Base-by-base conservation (phyloP, 306 rosid species). In the Quercus suber region DNA sequence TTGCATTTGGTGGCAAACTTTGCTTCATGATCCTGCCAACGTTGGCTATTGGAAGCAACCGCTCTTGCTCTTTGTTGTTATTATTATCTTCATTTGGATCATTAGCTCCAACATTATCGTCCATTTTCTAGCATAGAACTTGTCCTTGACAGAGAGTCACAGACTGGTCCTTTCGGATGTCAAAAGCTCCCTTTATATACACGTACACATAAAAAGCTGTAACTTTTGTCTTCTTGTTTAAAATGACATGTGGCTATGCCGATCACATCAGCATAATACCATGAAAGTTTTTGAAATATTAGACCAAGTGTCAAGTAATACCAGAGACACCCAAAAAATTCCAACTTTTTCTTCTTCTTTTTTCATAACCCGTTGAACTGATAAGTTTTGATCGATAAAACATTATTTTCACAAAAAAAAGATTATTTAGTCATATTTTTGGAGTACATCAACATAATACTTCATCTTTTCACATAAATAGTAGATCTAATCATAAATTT, bases 21-120 rank as follows among this genome's bases (percentile, higher is more conserved):
- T 92, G 93, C 93, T 94, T 94, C 98, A 94, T 94, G 69, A 94
- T 94, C 27, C 97, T 31, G 20, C 98, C 98, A 8, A 94, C 97
- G 57, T 94, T 94, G 2, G 98, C 98, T 70, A 94, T 94, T 6
- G 98, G 98, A 75, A 92, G 93, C 82, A 94, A 45, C 25, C 95
- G 93, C 85, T 94, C 98, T 87, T 92, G 98, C 89, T 92, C 97
- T 41, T 87, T 94, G 28, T 89, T 69, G 3, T 79, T 27, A 41
- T 78, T 87, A 21, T 86, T 86, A 21, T 86, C 91, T 67, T 81
- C 87, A n/a, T 30, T 25, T 10, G 78, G 14, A 37, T 23, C 28
- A 35, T 75, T 55, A 1, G 84, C 60, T 17, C 67, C 64, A 25
- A 35, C 4, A 67, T 19, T 67, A 33, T 67, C 72, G 27, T 5